Conservation (phyloP, 129 eudicot genomes). For the Glebionis coronaria region DNA sequence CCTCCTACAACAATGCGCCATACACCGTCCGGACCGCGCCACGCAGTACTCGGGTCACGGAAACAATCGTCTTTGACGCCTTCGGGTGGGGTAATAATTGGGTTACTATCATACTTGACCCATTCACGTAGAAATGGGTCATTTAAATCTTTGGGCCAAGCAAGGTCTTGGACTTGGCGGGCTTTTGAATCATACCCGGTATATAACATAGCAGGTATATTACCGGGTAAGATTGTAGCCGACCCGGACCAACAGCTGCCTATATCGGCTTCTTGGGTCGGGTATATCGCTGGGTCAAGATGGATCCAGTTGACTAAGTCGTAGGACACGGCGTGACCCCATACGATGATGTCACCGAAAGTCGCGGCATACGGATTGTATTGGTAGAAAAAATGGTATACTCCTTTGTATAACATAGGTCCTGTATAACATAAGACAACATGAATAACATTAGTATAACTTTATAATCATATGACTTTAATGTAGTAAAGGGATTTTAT, state of each 20-base stretch:
- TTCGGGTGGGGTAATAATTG: slow-evolving; percentile 33
- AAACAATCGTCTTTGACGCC: slow-evolving; percentile 41
- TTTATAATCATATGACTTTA: too few species aligned
- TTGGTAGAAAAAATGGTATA: slow-evolving; percentile 41
- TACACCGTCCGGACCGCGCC: slow-evolving; percentile 31
- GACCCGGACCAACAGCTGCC: slow-evolving; percentile 44
- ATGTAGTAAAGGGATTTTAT: too few species aligned
- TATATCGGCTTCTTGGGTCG: slow-evolving; percentile 32
- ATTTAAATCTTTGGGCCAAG: slow-evolving; percentile 37
- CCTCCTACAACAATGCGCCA: slow-evolving; percentile 38
- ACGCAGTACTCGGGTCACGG: slow-evolving; percentile 45
- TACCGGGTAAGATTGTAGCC: slow-evolving; percentile 36
- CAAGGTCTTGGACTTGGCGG: slow-evolving; percentile 40
- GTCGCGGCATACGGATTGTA: slow-evolving; percentile 30
- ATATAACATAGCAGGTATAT: slow-evolving; percentile 36
- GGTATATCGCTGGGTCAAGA: slow-evolving; percentile 44
- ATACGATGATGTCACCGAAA: slow-evolving; percentile 27
- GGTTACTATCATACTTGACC: slow-evolving; percentile 30
- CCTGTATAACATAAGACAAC: slow-evolving; percentile 12
- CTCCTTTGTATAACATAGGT: slow-evolving; percentile 40
- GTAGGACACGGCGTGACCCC: slow-evolving; percentile 40
- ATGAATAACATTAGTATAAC: not conserved
- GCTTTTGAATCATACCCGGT: slow-evolving; percentile 33
- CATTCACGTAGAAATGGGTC: slow-evolving; percentile 40
- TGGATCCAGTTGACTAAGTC: slow-evolving; percentile 44